Base-by-base conservation (phyloP, 352 stramenopile genomes). In the Stramenopiles sp. region DNA sequence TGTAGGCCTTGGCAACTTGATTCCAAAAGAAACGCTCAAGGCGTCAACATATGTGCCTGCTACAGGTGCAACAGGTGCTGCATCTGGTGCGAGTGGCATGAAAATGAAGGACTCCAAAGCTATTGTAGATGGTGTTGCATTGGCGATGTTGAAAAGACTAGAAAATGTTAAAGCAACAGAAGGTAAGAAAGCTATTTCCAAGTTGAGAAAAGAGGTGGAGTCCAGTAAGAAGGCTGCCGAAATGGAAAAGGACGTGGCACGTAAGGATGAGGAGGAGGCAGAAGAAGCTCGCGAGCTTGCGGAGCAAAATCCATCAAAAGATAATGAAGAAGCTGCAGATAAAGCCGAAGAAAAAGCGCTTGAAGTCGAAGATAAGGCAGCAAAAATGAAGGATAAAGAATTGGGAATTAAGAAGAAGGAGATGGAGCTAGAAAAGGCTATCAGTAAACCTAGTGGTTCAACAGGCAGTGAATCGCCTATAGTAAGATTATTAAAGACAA, bases 211-310 rank as follows among this genome's bases (percentile, higher is more conserved):
- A 78, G 71, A 78, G 14, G 71, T 78, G 4, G 71, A 4, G 4
- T 4, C 71, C 4, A 14, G 14, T 14, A 78, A 78, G 14, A 14
- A 4, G 71, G 14, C 14, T 4, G 71, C 71, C 4, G 71, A 78
- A 14, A 78, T 14, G 71, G 71, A 78, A 78, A 78, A 78, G 14
- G 71, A 78, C 14, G 4, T 78, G 4, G 71, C 71, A 14, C 71
- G 71, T 33, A 78, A 78, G 31, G 71, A 78, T 14, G 71, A 78
- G 71, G 71, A 78, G 71, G 14, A 78, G 71, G 71, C 71, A 14
- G 71, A 78, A 14, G 71, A 78, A 78, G 71, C 71, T 78, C 4
- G 71, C 4, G 71, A 78, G 31, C 14, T 78, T 14, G 71, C 71
- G 4, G 71, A 78, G 71, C 71, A 78, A 78, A 14, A 4, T 33